A percentile compares a stretch with the other conserved stretches of the same genome.
Conservation (phyloP, 768 basidiomycete species). For the Naganishia friedmannii region DNA sequence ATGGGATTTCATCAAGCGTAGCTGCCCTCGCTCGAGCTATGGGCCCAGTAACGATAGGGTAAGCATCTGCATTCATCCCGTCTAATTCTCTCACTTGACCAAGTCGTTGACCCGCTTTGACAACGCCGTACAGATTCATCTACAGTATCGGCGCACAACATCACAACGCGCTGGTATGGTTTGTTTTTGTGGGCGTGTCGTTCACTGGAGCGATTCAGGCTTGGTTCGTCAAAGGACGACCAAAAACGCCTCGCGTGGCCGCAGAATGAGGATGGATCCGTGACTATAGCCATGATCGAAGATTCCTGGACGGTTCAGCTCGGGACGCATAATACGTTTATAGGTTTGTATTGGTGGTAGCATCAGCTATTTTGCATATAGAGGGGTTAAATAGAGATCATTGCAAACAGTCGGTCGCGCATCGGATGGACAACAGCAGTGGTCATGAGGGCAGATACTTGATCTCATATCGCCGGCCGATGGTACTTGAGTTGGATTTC, state of each 20-base stretch:
- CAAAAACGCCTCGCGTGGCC: not conserved
- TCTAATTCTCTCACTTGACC: not conserved
- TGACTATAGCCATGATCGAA: not conserved
- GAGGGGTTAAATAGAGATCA: no score
- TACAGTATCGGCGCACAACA: conserved; percentile 4
- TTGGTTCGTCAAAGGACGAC: not conserved
- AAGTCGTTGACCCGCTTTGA: not conserved
- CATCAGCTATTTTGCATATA: not conserved
- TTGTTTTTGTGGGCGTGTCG: not conserved
- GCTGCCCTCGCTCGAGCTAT: conserved; percentile 1
- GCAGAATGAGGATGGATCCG: not conserved
- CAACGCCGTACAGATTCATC: not conserved
- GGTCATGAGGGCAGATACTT: no score
- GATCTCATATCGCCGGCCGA: no score
- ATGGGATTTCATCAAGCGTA: not conserved
- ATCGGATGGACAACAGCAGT: no score
- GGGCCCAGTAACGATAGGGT: not conserved
- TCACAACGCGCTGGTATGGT: not conserved
- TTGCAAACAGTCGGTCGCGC: no score
- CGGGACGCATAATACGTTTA: not conserved
- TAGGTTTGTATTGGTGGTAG: not conserved
- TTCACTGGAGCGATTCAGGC: not conserved
- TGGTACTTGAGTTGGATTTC: no score
- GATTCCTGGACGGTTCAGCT: not conserved
- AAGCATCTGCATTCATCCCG: not conserved